These are phyloP conservation scores for Puccinia novopanici DNA, from an alignment of 1,284 basidiomycete species.

Conservation along the genomic window DNA sequence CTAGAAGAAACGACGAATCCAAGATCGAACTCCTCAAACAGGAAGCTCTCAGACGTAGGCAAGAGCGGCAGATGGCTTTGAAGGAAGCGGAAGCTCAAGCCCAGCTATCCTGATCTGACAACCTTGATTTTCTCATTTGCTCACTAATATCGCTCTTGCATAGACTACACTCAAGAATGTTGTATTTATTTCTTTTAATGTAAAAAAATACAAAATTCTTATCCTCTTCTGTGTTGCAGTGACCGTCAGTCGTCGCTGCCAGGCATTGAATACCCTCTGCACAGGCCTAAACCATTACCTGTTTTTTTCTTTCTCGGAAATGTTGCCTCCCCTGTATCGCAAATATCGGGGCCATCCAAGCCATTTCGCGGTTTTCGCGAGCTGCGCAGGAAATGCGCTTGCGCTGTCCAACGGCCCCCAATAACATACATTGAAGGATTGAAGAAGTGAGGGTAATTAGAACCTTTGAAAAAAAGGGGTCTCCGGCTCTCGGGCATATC, in stretches of 20 bases:
- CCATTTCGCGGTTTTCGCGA: no score
- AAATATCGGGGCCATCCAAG: no score
- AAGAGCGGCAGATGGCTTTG: constrained; percentile 16
- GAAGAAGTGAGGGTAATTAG: no score
- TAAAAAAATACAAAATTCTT: not conserved
- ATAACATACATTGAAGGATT: no score
- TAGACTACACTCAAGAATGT: not conserved
- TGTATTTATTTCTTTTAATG: not conserved
- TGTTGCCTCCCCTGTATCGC: no score
- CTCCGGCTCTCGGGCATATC: no score
- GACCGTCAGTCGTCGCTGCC: not conserved
- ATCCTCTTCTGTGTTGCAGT: not conserved
- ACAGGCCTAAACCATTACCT: no score
- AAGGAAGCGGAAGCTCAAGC: constrained; percentile 11
- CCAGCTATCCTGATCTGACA: not conserved
- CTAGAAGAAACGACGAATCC: constrained; percentile 39
- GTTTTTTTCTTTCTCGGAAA: no score
- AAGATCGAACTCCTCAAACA: constrained; percentile 46
- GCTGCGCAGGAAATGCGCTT: no score
- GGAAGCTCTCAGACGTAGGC: constrained; percentile 37
- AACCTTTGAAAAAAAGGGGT: no score
- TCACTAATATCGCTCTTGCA: not conserved
- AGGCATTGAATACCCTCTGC: no score
- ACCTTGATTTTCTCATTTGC: not conserved
- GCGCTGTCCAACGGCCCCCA: no score